Conservation (phyloP, 495 filamentous ascomycete genomes). For the Neurospora sp. region DNA sequence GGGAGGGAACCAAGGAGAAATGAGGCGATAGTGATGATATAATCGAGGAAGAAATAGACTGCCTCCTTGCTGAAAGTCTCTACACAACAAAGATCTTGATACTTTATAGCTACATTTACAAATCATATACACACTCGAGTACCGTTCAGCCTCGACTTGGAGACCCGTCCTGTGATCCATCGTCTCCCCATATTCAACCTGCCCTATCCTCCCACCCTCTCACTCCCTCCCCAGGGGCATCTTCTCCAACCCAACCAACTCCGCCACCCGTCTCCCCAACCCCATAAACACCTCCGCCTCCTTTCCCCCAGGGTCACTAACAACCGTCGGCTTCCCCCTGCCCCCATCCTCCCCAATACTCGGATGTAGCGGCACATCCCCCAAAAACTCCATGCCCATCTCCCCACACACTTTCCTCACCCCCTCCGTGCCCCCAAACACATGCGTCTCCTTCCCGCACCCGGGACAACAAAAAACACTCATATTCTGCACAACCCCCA, state of each 20-base stretch:
- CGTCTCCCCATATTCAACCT: background rate
- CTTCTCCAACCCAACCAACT: constrained; percentile 32
- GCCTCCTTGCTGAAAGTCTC: background rate
- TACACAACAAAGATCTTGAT: background rate
- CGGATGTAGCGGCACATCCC: constrained; percentile 83
- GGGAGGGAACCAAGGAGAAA: background rate
- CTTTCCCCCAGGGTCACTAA: constrained; percentile 66
- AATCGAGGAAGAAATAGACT: background rate
- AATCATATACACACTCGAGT: background rate
- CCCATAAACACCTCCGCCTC: constrained; percentile 60
- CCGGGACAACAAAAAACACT: constrained; percentile 71
- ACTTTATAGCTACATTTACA: background rate
- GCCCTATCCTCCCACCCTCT: background rate
- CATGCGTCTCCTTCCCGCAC: constrained; percentile 61
- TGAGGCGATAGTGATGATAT: background rate
- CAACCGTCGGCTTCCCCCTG: constrained; percentile 80
- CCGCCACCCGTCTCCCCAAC: constrained; percentile 54
- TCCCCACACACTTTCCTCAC: constrained; percentile 29
- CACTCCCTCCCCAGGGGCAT: background rate
- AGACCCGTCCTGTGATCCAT: background rate
- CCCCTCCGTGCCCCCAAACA: constrained; percentile 57
- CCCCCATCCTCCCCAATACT: constrained; percentile 85
- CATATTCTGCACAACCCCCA: constrained; percentile 98
- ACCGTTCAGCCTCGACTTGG: background rate
- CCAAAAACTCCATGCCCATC: constrained; percentile 57